Evolutionary conservation across 176 grass and related monocot species (phyloP), one percentile per base, ranked within the genome.

Genomic region (Eragrostis curvula): DNA sequence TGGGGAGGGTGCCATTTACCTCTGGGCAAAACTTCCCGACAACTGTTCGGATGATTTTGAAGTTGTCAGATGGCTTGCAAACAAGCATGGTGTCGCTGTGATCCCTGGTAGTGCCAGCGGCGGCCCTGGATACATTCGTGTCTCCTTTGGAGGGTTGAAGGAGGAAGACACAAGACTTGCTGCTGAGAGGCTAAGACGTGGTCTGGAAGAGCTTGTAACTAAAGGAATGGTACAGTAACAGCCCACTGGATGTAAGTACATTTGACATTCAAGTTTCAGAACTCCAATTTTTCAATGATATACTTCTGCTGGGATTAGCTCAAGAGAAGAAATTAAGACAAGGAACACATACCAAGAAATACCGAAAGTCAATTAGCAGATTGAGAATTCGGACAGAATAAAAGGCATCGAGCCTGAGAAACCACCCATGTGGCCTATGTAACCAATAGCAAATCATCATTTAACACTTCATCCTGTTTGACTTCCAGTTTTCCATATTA

Each of bases 21-120:
- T 99, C 25, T 99, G 97, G 97, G 93, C 93, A 15, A 99, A 96
- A 41, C 88, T 99, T 8, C 97, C 97, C 0, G 93, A 99, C 9
- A 85, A 85, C 40, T 96, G 73, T 44, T 77, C 82, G 1, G 73
- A 99, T 16, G 97, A 99, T 87, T 94, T 83, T 45, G 93, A 92
- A 53, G 91, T 96, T 29, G 97, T 96, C 30, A 92, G 77, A 25
- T 99, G 97, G 97, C 91, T 99, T 12, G 97, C 89, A 65, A 83
- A 81, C 32, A 96, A 85, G 74, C 93, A 99, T 13, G 83, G 89
- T 0, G 85, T 99, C 9, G 89, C 80, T 28, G 89, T 99, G 62
- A 90, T 99, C 70, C 97, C 97, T 12, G 97, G 97, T 15, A 87
- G 82, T 10, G 85, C 97, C 58, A 84, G 97, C 32, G 97, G 97